Conservation (phyloP, 768 basidiomycete species). For the Kockovaella imperatae region DNA sequence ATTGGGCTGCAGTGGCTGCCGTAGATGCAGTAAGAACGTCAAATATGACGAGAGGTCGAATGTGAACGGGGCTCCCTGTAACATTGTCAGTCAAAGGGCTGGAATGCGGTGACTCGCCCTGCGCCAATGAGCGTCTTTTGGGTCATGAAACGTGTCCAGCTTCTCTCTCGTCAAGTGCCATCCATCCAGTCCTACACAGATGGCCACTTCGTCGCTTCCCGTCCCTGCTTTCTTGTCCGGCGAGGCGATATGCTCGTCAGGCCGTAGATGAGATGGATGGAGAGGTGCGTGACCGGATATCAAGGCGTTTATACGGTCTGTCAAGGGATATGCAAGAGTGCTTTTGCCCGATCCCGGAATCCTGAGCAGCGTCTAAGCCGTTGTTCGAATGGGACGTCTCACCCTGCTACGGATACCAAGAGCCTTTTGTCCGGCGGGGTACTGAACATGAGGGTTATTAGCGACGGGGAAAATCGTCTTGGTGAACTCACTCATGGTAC, state of each 20-base stretch:
- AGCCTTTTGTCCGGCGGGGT: neutral
- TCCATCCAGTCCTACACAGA: constrained; percentile 76
- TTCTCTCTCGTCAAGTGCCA: constrained; percentile 81
- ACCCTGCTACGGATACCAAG: neutral
- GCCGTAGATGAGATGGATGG: constrained; percentile 6
- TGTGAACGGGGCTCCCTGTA: constrained; percentile 73
- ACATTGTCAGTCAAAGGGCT: neutral
- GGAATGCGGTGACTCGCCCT: constrained; percentile 45
- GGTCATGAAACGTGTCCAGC: constrained; percentile 59
- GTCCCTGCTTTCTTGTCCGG: neutral
- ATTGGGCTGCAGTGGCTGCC: constrained; percentile 42
- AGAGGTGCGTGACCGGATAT: constrained; percentile 31
- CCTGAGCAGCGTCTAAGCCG: too few relatives aligned
- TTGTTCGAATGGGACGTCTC: too few relatives aligned
- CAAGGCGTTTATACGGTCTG: constrained; percentile 52
- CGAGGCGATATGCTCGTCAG: constrained; percentile 3
- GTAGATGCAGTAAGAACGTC: constrained; percentile 57
- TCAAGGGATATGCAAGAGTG: constrained; percentile 58
- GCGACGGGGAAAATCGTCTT: too few relatives aligned
- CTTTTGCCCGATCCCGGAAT: constrained; percentile 80
- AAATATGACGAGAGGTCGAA: constrained; percentile 72
- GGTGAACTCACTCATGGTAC: too few relatives aligned
- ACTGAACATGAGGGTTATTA: neutral
- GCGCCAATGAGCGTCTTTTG: constrained; percentile 65
- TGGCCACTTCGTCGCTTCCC: constrained; percentile 46